Base-by-base conservation (phyloP, 169 alveolate genomes). In the Cryptosporidium felis region DNA sequence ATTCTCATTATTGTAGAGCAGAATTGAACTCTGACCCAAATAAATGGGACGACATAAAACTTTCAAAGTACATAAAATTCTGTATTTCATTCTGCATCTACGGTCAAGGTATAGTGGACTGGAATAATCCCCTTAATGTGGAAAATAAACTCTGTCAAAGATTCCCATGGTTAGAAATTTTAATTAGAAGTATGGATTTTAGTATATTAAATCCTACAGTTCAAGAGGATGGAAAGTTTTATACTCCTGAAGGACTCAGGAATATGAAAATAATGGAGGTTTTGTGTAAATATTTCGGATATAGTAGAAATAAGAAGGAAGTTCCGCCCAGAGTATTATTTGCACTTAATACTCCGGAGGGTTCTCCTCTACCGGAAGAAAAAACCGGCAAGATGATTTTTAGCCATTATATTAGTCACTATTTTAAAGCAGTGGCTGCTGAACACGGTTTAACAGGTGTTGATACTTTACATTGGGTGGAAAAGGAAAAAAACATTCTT, bases 21-120 rank as follows among this genome's bases (percentile, higher is more conserved):
- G 85, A 74, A n/a, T 21, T 74, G 34, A 74, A 56, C 34, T 53
- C 65, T 6, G 74, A 49, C 12, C 8, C 63, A 21, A 18, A 18
- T 23, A 58, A 38, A 18, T 74, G 58, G 63, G 67, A 74, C 28
- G 85, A 74, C 28, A 53, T 36, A 14, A 49, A 36, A 49, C 34
- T 74, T 21, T 51, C 85, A 3, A 74, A 74, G 32, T 74, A 74
- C 56, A 42, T 74, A 3, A 74, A 74, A 59, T 74, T 74, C 8
- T 74, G 85, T 34, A 74, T 74, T 18, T 49, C 85, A 30, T 74
- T 74, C 56, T 74, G 85, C 36, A 32, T 74, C 21, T 74, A 74
- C 23, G 65, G 85, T 9, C 85, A 74, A 18, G 67, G 85, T 16
- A 16, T 49, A 40, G 28, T 74, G 40, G 85, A 74, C 30, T 74